A percentile compares a stretch with the other conserved stretches of the same genome.
phyloP scores from a whole-genome alignment of 345 rosid genomes.

The Geranium rotundifolium region DNA sequence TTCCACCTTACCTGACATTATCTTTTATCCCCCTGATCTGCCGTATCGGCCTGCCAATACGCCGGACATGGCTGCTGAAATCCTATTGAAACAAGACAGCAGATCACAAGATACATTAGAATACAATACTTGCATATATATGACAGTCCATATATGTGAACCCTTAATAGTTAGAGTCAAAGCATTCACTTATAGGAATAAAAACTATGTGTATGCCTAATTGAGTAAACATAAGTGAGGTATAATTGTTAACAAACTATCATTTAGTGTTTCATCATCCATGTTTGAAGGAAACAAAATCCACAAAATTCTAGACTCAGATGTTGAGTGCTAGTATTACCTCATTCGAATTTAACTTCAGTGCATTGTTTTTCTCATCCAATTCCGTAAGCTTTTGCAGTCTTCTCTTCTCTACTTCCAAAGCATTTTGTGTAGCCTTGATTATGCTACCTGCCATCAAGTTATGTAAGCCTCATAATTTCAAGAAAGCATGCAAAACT shows the following conservation, averaged over 20 bases:
- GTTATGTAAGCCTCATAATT: constrained; percentile 3
- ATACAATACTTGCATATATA: too few relatives aligned
- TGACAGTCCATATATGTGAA: not conserved
- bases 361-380: constrained; percentile 32
- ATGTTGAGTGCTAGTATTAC: constrained; percentile 22
- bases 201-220: not conserved
- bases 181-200: not conserved
- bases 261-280: not conserved
- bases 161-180: not conserved
- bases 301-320: constrained; percentile 1
- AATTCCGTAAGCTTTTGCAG: constrained; percentile 49
- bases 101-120: constrained; percentile 1
- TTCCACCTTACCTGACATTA: constrained; percentile 52
- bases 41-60: constrained; percentile 44
- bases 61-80: constrained; percentile 50
- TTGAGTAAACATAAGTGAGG: not conserved
- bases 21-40: constrained; percentile 61
- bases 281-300: not conserved
- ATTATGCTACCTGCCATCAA: constrained; percentile 30
- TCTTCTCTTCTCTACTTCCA: constrained; percentile 53
- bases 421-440: constrained; percentile 63
- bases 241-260: not conserved
- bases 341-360: constrained; percentile 37
- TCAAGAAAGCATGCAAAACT: not conserved
- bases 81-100: constrained; percentile 25